Conservation (phyloP, 2,329 filamentous ascomycete genomes). For the Verticillium nonalfalfae region DNA sequence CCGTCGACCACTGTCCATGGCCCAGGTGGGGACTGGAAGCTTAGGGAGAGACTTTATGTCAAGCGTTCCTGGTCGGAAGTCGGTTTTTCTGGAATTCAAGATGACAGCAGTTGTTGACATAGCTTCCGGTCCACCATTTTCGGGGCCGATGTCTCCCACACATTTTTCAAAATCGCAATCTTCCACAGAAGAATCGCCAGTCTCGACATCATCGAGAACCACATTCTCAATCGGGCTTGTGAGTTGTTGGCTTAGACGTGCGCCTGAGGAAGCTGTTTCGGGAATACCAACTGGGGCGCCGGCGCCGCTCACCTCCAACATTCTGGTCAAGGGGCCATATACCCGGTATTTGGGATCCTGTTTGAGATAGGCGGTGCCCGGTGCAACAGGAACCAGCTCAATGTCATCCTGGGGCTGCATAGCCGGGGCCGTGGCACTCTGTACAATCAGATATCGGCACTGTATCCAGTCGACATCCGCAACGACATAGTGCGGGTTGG, state of each 20-base stretch:
- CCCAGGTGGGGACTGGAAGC: conserved; percentile 60
- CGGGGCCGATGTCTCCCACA: no score
- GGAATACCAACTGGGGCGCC: not conserved
- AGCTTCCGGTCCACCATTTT: no score
- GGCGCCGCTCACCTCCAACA: not conserved
- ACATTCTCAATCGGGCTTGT: not conserved
- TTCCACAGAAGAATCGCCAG: not conserved
- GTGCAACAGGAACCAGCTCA: not conserved
- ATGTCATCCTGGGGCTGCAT: not conserved
- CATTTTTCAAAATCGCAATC: not conserved
- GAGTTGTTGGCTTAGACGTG: not conserved
- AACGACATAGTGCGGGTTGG: conserved; percentile 62
- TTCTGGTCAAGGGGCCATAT: not conserved
- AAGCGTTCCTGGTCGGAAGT: conserved; percentile 62
- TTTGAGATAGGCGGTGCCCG: not conserved
- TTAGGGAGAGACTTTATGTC: conserved; percentile 55
- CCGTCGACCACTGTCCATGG: conserved; percentile 53
- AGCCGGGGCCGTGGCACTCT: not conserved
- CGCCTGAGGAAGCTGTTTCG: not conserved
- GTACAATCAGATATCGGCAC: conserved; percentile 72
- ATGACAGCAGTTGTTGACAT: not conserved
- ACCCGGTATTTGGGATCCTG: not conserved
- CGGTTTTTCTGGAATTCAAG: conserved; percentile 17
- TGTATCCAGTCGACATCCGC: conserved; percentile 79
- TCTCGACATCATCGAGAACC: not conserved